phyloP scores from a whole-genome alignment of 495 filamentous ascomycete species.

The Xylaria scruposa region DNA sequence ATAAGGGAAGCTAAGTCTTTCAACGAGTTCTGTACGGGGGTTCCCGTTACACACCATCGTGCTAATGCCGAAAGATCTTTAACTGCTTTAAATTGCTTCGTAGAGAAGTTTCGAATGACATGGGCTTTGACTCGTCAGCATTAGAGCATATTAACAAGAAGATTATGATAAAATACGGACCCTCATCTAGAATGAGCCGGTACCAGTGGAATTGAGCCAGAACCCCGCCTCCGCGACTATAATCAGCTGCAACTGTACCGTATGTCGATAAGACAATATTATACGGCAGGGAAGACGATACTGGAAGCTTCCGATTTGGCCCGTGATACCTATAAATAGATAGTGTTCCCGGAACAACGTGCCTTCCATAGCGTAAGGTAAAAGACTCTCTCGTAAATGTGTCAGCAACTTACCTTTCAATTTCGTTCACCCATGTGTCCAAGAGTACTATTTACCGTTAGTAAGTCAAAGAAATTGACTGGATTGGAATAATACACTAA shows the following conservation, averaged over 20 bases:
- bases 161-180: background rate
- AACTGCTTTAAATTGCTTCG: constrained; percentile 40
- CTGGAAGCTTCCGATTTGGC: constrained; percentile 20
- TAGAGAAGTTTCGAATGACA: constrained; percentile 37
- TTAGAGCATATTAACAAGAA: background rate
- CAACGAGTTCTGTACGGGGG: constrained; percentile 48
- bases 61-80: constrained; percentile 25
- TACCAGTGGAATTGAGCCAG: constrained; percentile 12
- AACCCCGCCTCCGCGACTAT: constrained; percentile 38
- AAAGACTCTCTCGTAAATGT: background rate
- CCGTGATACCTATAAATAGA: constrained; percentile 41
- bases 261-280: constrained; percentile 48
- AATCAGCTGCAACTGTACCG: constrained; percentile 40
- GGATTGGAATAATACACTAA: background rate
- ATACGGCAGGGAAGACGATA: constrained; percentile 26
- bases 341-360: constrained; percentile 27
- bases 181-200: constrained; percentile 11
- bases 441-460: background rate
- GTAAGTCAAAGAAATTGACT: background rate
- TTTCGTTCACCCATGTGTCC: constrained; percentile 3
- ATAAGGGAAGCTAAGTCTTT: constrained; percentile 46
- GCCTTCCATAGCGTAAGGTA: constrained; percentile 4
- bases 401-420: background rate
- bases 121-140: constrained; percentile 39
- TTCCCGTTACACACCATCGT: constrained; percentile 51